Percentiles rank a stretch among this genome's conserved stretches.
Evolutionary conservation across 495 filamentous ascomycete species (phyloP).

Genomic region (Penicillium tannophilum): DNA sequence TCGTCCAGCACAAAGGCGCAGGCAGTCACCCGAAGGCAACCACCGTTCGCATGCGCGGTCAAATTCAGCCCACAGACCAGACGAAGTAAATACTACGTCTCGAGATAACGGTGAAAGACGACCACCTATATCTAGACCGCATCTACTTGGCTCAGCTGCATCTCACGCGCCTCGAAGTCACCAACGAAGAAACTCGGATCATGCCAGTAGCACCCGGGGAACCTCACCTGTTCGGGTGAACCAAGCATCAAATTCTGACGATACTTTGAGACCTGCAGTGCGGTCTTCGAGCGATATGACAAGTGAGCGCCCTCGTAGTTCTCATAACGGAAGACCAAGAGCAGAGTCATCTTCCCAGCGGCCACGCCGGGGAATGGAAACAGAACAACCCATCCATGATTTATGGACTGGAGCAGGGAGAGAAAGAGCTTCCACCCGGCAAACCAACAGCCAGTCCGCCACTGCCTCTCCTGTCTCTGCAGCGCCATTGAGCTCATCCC

Average conservation of each 20-base stretch:
- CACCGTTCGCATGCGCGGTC: slow-evolving; percentile 36
- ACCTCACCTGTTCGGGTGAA: slow-evolving; percentile 39
- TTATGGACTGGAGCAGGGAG: slow-evolving; percentile 33
- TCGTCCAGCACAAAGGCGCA: slow-evolving; percentile 31
- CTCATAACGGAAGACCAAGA: slow-evolving; percentile 28
- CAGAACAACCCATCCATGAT: slow-evolving; percentile 39
- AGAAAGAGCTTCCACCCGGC: slow-evolving; percentile 28
- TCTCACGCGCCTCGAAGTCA: slow-evolving; percentile 40
- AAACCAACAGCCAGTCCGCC: slow-evolving; percentile 22
- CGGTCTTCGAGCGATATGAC: slow-evolving; percentile 49
- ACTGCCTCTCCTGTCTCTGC: slow-evolving; percentile 24
- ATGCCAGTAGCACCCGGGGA: slow-evolving; percentile 32
- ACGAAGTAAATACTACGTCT: slow-evolving; percentile 11
- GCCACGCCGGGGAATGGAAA: slow-evolving; percentile 40
- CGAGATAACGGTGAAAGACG: slow-evolving; percentile 30
- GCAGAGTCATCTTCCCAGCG: slow-evolving; percentile 32
- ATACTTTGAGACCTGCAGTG: slow-evolving; percentile 36
- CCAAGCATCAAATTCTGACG: slow-evolving; percentile 43
- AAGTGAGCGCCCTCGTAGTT: slow-evolving; percentile 35
- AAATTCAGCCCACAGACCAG: slow-evolving; percentile 34
- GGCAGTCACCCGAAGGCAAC: slow-evolving; percentile 25
- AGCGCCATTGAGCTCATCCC: slow-evolving; percentile 3
- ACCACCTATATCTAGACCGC: slow-evolving; percentile 58
- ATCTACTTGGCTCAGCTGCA: slow-evolving; percentile 50
- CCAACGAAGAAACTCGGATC: slow-evolving; percentile 56